Conservation (phyloP, 208 protist species). For the Blastocrithidia nonstop region DNA sequence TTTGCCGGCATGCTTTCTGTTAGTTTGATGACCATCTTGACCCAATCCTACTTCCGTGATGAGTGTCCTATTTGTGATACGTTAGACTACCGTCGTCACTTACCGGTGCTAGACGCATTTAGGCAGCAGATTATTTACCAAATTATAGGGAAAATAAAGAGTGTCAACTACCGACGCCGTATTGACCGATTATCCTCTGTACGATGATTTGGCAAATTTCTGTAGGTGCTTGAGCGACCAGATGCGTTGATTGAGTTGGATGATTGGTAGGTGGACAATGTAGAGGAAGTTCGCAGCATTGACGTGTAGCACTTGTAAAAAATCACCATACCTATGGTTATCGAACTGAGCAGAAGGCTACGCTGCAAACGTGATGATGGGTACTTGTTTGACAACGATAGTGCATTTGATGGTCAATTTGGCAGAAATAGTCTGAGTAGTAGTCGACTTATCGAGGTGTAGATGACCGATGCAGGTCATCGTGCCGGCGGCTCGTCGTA, state of each 20-base stretch:
- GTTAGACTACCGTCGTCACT: conserved; percentile 39
- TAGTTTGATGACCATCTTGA: conserved; percentile 65
- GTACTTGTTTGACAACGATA: background rate
- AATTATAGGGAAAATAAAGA: conserved; percentile 32
- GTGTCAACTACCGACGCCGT: conserved; percentile 12
- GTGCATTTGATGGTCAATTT: conserved; percentile 5
- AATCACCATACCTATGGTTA: conserved; percentile 33
- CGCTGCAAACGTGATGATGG: background rate
- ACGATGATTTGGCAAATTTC: conserved; percentile 58
- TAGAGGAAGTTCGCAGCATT: conserved; percentile 11
- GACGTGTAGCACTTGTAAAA: conserved; percentile 23
- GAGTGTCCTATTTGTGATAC: conserved; percentile 63
- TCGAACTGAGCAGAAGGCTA: conserved; percentile 23
- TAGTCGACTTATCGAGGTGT: conserved; percentile 9
- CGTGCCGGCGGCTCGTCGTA: too few relatives aligned
- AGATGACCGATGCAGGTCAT: too few relatives aligned
- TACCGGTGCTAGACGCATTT: conserved; percentile 48
- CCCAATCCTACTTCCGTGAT: conserved; percentile 74
- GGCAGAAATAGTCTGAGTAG: conserved; percentile 8
- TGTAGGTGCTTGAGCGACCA: conserved; percentile 20
- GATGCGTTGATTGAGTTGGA: conserved; percentile 48
- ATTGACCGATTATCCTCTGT: conserved; percentile 60
- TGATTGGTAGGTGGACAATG: conserved; percentile 47
- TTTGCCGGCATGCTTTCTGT: conserved; percentile 62
- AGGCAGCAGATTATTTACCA: conserved; percentile 62